phyloP scores from a whole-genome alignment of 352 stramenopile species.

The Phytophthora pinifolia region DNA sequence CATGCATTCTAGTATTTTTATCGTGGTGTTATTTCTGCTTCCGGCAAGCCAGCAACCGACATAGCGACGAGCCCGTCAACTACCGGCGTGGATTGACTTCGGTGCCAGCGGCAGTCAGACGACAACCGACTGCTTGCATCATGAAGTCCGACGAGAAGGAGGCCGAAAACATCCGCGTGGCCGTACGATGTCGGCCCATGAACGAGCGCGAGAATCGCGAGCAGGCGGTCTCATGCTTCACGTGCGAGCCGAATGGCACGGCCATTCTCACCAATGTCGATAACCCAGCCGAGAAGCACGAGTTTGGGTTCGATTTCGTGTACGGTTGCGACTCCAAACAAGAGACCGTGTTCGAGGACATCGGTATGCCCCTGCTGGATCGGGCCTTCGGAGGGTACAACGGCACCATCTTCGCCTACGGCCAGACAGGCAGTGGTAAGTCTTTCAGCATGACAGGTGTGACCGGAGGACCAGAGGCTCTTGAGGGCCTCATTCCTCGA shows the following conservation, averaged over 20 bases:
- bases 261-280: conserved; percentile 84
- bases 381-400: conserved; percentile 87
- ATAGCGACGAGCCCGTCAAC: conserved; percentile 9
- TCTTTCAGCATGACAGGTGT: conserved; percentile 90
- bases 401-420: conserved; percentile 90
- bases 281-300: conserved; percentile 73
- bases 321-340: conserved; percentile 83
- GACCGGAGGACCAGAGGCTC: conserved; percentile 41
- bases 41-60: conserved; percentile 23
- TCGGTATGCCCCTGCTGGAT: conserved; percentile 78
- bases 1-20: conserved; percentile 25
- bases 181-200: conserved; percentile 91
- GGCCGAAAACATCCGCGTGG: conserved; percentile 91
- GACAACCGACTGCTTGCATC: neutral
- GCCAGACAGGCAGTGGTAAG: conserved; percentile 87
- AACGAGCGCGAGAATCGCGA: conserved; percentile 85
- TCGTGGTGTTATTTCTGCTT: conserved; percentile 16
- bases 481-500: conserved; percentile 90
- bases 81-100: conserved; percentile 3
- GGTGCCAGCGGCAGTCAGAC: neutral
- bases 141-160: conserved; percentile 85
- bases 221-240: conserved; percentile 74
- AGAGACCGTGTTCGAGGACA: conserved; percentile 73
- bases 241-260: conserved; percentile 57
- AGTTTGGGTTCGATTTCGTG: conserved; percentile 90